These are phyloP conservation scores for Pyrus pyrifolia DNA, from an alignment of 306 rosid species.

Conservation along the genomic window DNA sequence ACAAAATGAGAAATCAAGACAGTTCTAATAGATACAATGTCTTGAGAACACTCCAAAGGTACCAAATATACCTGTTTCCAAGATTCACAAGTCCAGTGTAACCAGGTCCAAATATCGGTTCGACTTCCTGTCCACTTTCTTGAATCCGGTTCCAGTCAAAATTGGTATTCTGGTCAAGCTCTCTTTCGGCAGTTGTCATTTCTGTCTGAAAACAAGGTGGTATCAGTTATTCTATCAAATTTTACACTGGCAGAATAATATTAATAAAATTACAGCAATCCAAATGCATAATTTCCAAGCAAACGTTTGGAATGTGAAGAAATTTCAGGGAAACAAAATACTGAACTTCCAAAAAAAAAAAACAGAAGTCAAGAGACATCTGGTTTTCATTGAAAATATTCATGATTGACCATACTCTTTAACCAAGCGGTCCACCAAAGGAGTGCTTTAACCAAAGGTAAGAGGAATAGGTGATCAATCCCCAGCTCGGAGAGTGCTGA, in stretches of 20 bases:
- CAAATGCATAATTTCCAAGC: background rate
- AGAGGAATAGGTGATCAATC: background rate
- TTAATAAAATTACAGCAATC: background rate
- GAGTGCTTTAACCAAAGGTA: background rate
- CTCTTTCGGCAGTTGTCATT: conserved; percentile 99
- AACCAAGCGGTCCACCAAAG: background rate
- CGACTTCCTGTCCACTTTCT: conserved; percentile 89
- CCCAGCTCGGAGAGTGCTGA: background rate
- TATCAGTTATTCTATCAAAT: background rate
- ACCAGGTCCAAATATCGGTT: conserved; percentile 90
- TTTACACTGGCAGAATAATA: background rate
- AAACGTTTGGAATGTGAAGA: background rate
- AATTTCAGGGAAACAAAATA: background rate
- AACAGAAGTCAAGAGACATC: background rate
- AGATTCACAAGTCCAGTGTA: conserved; percentile 91
- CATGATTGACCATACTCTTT: background rate
- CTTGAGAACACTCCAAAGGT: conserved; percentile 8
- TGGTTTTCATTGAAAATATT: background rate
- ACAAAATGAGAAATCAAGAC: conserved; percentile 18
- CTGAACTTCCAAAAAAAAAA: background rate
- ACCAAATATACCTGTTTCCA: conserved; percentile 70
- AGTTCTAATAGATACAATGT: background rate
- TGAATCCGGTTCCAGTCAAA: conserved; percentile 96
- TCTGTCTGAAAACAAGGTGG: conserved; percentile 61
- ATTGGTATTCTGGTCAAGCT: conserved; percentile 93